Percentiles rank a stretch among this genome's conserved stretches.
Evolutionary conservation across 2,329 filamentous ascomycete species (phyloP).

Genomic region (Monosporascus sp.): DNA sequence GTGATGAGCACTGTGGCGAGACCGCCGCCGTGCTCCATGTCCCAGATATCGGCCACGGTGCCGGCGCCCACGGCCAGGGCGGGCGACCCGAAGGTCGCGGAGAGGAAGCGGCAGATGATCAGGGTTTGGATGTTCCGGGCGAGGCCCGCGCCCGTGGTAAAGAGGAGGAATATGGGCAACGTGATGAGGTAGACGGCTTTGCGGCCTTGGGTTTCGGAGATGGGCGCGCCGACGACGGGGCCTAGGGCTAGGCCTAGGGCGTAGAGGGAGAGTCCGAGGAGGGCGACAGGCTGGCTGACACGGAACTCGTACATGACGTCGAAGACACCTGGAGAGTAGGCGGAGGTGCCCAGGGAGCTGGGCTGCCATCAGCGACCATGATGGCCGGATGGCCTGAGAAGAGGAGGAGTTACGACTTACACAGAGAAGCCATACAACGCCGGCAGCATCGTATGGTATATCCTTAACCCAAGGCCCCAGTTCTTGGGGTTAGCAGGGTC

Average conservation of each 20-base stretch:
- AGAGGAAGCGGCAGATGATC: slow-evolving; percentile 49
- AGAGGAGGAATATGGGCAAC: slow-evolving; percentile 44
- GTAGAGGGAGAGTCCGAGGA: slow-evolving; percentile 54
- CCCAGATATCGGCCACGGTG: slow-evolving; percentile 42
- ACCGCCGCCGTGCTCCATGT: slow-evolving; percentile 31
- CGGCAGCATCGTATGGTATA: slow-evolving; percentile 7
- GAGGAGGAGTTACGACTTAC: slow-evolving; percentile 1
- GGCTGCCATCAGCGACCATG: not conserved
- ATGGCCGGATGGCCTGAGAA: not conserved
- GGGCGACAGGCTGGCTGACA: slow-evolving; percentile 44
- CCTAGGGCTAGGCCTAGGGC: slow-evolving; percentile 54
- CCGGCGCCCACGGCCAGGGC: slow-evolving; percentile 43
- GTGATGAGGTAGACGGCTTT: slow-evolving; percentile 43
- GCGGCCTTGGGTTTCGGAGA: slow-evolving; percentile 52
- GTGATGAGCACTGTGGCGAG: slow-evolving; percentile 41
- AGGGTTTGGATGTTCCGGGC: slow-evolving; percentile 43
- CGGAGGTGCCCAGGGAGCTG: slow-evolving; percentile 46
- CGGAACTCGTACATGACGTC: slow-evolving; percentile 46
- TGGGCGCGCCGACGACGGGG: slow-evolving; percentile 51
- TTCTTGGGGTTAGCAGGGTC: slow-evolving; percentile 6
- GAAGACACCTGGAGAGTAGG: slow-evolving; percentile 40
- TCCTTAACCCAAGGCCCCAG: slow-evolving; percentile 3
- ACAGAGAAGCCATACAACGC: slow-evolving; percentile 8
- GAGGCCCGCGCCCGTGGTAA: slow-evolving; percentile 49
- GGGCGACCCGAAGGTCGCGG: slow-evolving; percentile 43